phyloP scores from a whole-genome alignment of 768 basidiomycete species.

The Pholiota microspora region DNA sequence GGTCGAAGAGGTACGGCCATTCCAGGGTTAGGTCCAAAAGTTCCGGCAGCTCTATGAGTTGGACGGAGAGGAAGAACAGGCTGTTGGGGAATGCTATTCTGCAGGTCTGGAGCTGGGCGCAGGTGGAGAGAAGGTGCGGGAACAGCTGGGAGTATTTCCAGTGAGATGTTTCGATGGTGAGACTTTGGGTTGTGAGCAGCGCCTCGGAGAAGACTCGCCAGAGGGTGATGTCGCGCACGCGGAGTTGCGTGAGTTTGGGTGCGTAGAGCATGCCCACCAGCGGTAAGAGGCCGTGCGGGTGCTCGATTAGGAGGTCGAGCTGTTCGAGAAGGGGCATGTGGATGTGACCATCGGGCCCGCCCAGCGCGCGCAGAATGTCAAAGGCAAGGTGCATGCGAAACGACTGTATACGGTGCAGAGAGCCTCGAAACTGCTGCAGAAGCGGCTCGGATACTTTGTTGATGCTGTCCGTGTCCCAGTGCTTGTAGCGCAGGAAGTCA shows the following conservation, averaged over 20 bases:
- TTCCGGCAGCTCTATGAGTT: conserved; percentile 16
- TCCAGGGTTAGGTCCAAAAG: conserved; percentile 13
- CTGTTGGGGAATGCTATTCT: conserved; percentile 18
- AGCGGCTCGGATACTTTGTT: conserved; percentile 8
- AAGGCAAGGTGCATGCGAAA: conserved; percentile 15
- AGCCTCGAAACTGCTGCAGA: conserved; percentile 11
- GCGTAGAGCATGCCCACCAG: conserved; percentile 12
- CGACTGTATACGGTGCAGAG: conserved; percentile 15
- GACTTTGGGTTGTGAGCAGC: conserved; percentile 6
- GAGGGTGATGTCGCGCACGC: conserved; percentile 20
- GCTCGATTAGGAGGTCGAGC: conserved; percentile 15
- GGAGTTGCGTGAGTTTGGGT: conserved; percentile 15
- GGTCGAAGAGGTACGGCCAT: conserved; percentile 17
- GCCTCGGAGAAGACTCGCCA: conserved; percentile 5
- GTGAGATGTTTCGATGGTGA: conserved; percentile 11
- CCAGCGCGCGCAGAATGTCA: conserved; percentile 12
- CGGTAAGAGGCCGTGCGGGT: conserved; percentile 3
- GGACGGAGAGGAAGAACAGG: conserved; percentile 5
- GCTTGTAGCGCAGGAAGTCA: not conserved
- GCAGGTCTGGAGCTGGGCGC: conserved; percentile 15
- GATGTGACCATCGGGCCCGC: conserved; percentile 7
- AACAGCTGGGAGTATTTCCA: conserved; percentile 19
- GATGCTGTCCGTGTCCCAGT: conserved; percentile 7
- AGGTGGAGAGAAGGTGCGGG: conserved; percentile 15
- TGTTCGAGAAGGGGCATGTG: conserved; percentile 14